These are phyloP conservation scores for Aspergillus niger DNA, from an alignment of 2,329 filamentous ascomycete species.

Conservation along the genomic window DNA sequence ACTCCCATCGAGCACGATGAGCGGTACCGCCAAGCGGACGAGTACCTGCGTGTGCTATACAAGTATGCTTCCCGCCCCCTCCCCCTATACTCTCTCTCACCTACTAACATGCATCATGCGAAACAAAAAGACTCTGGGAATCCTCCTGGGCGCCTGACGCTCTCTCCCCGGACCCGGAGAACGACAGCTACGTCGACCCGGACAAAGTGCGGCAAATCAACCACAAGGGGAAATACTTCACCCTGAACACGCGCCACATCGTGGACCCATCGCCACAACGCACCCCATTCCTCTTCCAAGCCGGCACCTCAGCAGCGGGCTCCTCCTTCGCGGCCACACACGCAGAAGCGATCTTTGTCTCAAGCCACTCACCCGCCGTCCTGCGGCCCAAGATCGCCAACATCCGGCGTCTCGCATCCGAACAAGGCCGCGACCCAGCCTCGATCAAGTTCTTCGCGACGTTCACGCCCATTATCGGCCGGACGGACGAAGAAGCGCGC, in stretches of 20 bases:
- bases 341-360: slow-evolving; percentile 64
- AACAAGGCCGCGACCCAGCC: slow-evolving; percentile 57
- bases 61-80: slow-evolving; percentile 47
- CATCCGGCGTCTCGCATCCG: slow-evolving; percentile 55
- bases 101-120: neutral
- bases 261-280: slow-evolving; percentile 60
- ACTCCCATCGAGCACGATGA: slow-evolving; percentile 62
- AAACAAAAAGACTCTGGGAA: slow-evolving; percentile 51
- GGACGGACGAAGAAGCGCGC: slow-evolving; percentile 56
- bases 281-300: slow-evolving; percentile 61
- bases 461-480: slow-evolving; percentile 53
- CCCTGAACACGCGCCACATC: slow-evolving; percentile 50
- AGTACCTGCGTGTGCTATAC: slow-evolving; percentile 64
- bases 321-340: slow-evolving; percentile 59
- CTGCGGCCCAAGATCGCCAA: slow-evolving; percentile 55
- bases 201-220: slow-evolving; percentile 62
- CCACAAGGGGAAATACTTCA: slow-evolving; percentile 60
- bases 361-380: slow-evolving; percentile 54
- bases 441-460: slow-evolving; percentile 60
- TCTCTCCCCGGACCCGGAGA: slow-evolving; percentile 54
- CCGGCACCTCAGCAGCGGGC: slow-evolving; percentile 61
- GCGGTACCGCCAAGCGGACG: slow-evolving; percentile 62
- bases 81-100: neutral
- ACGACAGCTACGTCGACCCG: slow-evolving; percentile 61
- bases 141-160: slow-evolving; percentile 62